These are phyloP conservation scores for Penicillium sp. DNA, from an alignment of 2,329 filamentous ascomycete species.

Conservation along the genomic window DNA sequence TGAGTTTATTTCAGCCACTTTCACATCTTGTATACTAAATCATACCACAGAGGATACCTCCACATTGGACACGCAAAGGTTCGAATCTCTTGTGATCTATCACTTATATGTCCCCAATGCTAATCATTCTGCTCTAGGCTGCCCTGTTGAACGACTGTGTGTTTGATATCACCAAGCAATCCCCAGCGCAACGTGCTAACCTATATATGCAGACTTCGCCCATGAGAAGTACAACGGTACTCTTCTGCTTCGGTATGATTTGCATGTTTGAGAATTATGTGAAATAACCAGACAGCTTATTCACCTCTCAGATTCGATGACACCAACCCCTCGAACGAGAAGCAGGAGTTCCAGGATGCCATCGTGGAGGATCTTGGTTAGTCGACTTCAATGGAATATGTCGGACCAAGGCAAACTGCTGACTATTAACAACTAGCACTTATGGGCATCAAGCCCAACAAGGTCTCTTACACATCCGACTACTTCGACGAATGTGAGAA, in stretches of 20 bases:
- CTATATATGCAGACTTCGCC: constrained; percentile 63
- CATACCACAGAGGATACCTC: constrained; percentile 43
- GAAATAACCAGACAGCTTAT: background rate
- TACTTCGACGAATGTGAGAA: constrained; percentile 73
- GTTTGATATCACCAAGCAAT: background rate
- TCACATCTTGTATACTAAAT: background rate
- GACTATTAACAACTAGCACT: constrained; percentile 50
- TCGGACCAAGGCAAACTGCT: background rate
- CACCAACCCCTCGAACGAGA: constrained; percentile 96
- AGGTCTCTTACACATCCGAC: constrained; percentile 86
- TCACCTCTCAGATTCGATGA: constrained; percentile 68
- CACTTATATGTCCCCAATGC: background rate
- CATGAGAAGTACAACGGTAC: constrained; percentile 91
- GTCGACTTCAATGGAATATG: background rate
- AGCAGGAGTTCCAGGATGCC: constrained; percentile 90
- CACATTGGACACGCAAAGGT: constrained; percentile 92
- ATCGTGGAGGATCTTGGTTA: constrained; percentile 78
- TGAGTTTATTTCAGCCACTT: constrained; percentile 44
- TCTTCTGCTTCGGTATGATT: constrained; percentile 67
- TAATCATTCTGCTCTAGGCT: constrained; percentile 43
- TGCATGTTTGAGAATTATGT: background rate
- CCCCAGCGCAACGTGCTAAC: background rate
- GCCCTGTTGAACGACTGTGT: constrained; percentile 81
- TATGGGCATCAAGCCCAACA: constrained; percentile 88
- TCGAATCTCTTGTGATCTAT: background rate